Conservation (phyloP, 2,329 filamentous ascomycete species). For the Penicillium capsulatum region DNA sequence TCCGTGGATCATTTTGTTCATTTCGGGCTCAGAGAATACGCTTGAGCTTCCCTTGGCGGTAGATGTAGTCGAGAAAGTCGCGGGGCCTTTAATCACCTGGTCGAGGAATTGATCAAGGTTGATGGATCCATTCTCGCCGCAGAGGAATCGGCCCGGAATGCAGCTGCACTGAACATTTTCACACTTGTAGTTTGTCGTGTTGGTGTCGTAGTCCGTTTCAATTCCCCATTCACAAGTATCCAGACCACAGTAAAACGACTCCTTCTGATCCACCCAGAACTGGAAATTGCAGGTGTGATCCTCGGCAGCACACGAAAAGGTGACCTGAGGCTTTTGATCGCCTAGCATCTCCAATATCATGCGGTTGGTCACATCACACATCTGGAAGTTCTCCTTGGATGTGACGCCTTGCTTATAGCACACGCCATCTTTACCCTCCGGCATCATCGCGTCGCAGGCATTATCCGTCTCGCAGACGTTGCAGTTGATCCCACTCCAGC, state of each 20-base stretch:
- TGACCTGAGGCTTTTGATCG: constrained; percentile 83
- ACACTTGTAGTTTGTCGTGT: constrained; percentile 81
- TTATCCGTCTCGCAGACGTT: constrained; percentile 83
- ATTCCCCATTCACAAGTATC: constrained; percentile 72
- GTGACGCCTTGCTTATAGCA: constrained; percentile 90
- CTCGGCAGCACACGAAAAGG: constrained; percentile 80
- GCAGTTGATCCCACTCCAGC: constrained; percentile 97
- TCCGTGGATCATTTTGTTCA: constrained; percentile 82
- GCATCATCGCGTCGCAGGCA: constrained; percentile 85
- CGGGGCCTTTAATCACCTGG: constrained; percentile 79
- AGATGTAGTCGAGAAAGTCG: constrained; percentile 68
- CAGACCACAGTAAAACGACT: constrained; percentile 95
- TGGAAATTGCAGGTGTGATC: constrained; percentile 85
- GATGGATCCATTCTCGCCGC: constrained; percentile 83
- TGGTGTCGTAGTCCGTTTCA: constrained; percentile 64
- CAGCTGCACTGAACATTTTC: constrained; percentile 81
- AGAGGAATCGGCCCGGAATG: constrained; percentile 87
- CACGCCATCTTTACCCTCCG: constrained; percentile 72
- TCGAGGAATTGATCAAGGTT: constrained; percentile 87
- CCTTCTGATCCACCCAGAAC: constrained; percentile 91
- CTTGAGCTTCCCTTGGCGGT: constrained; percentile 63
- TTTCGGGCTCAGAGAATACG: constrained; percentile 77
- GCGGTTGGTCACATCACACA: constrained; percentile 94
- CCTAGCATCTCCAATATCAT: constrained; percentile 87
- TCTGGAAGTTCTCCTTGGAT: constrained; percentile 92